phyloP scores from a whole-genome alignment of 2,329 filamentous ascomycete species.

The Talaromyces sp. region DNA sequence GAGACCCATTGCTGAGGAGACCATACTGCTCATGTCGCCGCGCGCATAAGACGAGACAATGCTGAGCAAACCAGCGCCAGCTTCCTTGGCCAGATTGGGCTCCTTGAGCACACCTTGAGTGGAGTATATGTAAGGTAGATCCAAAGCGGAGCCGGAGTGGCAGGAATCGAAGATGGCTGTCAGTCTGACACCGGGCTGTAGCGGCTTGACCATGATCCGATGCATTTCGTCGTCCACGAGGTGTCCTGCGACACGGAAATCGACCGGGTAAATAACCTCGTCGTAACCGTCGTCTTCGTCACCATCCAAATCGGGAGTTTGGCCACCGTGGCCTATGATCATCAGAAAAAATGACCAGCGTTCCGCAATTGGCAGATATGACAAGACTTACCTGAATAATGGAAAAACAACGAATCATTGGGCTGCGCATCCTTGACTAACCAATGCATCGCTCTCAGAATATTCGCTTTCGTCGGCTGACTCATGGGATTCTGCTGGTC shows the following conservation, averaged over 20 bases:
- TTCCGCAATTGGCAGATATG: too few species aligned
- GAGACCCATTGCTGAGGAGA: constrained; percentile 72
- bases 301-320: constrained; percentile 66
- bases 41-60: constrained; percentile 73
- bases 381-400: constrained; percentile 71
- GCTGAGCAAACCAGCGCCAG: constrained; percentile 58
- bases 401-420: constrained; percentile 95
- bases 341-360: neutral
- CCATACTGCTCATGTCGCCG: constrained; percentile 77
- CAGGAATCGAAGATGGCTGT: constrained; percentile 66
- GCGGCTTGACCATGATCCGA: constrained; percentile 66
- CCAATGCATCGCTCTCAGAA: constrained; percentile 95
- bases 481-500: constrained; percentile 97
- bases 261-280: constrained; percentile 73
- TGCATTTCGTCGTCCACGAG: constrained; percentile 78
- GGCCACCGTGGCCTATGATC: constrained; percentile 63
- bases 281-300: constrained; percentile 75
- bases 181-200: constrained; percentile 74
- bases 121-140: constrained; percentile 63
- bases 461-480: constrained; percentile 93
- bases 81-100: constrained; percentile 63
- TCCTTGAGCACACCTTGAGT: constrained; percentile 65
- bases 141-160: constrained; percentile 62
- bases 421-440: constrained; percentile 86
- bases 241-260: constrained; percentile 63